Evolutionary conservation across 192 early-diverging fungal species (phyloP).

Genomic region (Chytriomyces hyalinus): DNA sequence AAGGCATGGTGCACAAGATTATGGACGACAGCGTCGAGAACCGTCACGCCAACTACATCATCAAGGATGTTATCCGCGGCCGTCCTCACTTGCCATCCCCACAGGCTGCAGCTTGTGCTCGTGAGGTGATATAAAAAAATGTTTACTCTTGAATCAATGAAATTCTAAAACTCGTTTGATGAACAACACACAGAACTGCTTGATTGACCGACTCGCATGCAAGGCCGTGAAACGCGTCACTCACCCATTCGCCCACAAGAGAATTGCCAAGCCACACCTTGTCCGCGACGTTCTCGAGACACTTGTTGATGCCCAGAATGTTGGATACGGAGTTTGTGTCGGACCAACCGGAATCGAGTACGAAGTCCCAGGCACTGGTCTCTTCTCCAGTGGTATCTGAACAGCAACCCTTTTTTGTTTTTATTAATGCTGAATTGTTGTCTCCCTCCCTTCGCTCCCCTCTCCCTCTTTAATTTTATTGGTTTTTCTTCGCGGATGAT

Average conservation of each 20-base stretch:
- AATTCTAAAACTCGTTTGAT: neutral
- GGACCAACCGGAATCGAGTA: neutral
- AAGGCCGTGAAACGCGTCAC: neutral
- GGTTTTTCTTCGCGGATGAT: no score
- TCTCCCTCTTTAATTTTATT: no score
- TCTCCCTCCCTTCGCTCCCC: no score
- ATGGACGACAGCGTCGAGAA: neutral
- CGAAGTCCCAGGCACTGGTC: neutral
- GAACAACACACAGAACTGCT: neutral
- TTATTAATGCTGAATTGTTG: no score
- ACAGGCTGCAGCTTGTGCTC: neutral
- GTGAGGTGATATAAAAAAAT: neutral
- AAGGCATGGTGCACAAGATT: neutral
- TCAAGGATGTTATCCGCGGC: neutral
- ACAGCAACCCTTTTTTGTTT: no score
- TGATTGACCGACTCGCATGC: neutral
- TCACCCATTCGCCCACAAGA: conserved; percentile 4
- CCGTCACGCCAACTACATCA: conserved; percentile 22
- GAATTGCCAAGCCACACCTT: neutral
- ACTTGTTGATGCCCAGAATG: neutral
- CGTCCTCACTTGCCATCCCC: conserved; percentile 2
- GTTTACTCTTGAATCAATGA: no score
- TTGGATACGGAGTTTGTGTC: neutral
- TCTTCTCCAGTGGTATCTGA: no score
- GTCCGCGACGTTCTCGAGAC: neutral